Conservation (phyloP, 208 protist species). For the Wallacemonas sp. region DNA sequence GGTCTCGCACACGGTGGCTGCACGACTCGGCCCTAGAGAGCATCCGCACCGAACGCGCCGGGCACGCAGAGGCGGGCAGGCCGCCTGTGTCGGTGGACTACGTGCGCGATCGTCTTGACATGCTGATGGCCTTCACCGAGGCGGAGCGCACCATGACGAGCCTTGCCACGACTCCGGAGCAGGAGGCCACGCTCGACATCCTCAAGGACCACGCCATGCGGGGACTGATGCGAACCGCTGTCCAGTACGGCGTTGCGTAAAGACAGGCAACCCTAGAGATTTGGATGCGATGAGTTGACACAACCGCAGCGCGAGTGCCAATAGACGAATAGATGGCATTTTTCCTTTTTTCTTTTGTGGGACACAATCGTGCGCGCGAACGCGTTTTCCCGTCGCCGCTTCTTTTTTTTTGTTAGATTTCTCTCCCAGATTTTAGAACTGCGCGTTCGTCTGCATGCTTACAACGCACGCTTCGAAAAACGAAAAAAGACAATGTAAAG, state of each 20-base stretch:
- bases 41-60: slow-evolving; percentile 4
- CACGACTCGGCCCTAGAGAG: slow-evolving; percentile 3
- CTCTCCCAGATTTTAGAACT: too few relatives aligned
- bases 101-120: neutral
- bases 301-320: neutral
- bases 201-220: slow-evolving; percentile 6
- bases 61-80: too few relatives aligned
- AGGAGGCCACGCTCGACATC: slow-evolving; percentile 1
- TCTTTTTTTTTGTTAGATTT: too few relatives aligned
- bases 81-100: neutral
- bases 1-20: slow-evolving; percentile 1
- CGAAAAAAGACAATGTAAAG: too few relatives aligned
- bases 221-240: neutral
- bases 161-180: slow-evolving; percentile 1
- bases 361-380: too few relatives aligned
- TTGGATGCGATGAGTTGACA: neutral
- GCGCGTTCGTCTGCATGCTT: too few relatives aligned
- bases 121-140: slow-evolving; percentile 3
- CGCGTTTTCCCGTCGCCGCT: too few relatives aligned
- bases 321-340: neutral
- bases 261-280: too few relatives aligned
- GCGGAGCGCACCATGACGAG: neutral
- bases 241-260: slow-evolving; percentile 8
- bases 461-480: too few relatives aligned
- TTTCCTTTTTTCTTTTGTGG: too few relatives aligned